phyloP scores from a whole-genome alignment of 2,329 filamentous ascomycete genomes.

The Hymenoscyphus linearis region DNA sequence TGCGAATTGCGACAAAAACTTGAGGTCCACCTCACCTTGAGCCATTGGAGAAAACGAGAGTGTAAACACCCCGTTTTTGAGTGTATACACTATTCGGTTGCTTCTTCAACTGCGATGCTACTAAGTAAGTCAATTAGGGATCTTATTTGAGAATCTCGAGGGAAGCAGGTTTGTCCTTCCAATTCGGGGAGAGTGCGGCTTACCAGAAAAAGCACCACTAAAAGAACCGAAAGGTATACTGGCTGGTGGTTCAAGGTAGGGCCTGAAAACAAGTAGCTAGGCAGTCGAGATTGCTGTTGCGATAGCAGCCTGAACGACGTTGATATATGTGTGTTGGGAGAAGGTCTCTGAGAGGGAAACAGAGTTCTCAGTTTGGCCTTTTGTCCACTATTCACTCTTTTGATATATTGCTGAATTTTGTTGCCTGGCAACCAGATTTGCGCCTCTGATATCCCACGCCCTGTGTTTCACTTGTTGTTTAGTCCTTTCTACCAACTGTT shows the following conservation, averaged over 20 bases:
- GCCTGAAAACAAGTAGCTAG: not conserved
- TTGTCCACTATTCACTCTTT: not conserved
- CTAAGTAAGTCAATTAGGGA: not conserved
- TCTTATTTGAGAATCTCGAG: not conserved
- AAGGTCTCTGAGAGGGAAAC: not conserved
- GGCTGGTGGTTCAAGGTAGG: not conserved
- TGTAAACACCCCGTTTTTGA: not conserved
- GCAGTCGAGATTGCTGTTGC: not conserved
- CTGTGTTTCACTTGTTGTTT: not conserved
- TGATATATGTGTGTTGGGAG: not conserved
- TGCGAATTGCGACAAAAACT: constrained; percentile 87
- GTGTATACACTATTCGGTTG: not conserved
- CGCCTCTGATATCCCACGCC: not conserved
- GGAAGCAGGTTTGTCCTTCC: not conserved
- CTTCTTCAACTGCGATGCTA: not conserved
- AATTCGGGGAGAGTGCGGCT: not conserved
- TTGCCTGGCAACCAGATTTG: not conserved
- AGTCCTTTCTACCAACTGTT: not conserved
- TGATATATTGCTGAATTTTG: not conserved
- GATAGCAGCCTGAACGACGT: not conserved
- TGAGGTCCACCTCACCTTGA: constrained; percentile 94
- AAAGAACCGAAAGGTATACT: not conserved
- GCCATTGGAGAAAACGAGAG: constrained; percentile 58
- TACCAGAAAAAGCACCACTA: not conserved
- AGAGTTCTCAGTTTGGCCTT: not conserved